Evolutionary conservation across 2,329 filamentous ascomycete genomes (phyloP).

Genomic region (Venturia effusa): DNA sequence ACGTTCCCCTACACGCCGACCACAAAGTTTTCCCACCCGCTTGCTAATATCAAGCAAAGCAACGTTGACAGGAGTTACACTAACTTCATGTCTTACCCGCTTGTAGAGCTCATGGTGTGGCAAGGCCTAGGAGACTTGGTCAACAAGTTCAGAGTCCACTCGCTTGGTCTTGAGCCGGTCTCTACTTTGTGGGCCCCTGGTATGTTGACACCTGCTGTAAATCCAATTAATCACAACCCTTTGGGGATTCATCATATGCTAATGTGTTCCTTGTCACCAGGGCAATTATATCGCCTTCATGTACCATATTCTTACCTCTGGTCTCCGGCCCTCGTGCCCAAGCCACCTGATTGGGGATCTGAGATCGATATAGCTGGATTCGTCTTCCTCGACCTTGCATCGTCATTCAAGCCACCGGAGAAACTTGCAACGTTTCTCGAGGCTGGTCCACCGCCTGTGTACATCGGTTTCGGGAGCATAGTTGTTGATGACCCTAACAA

Average conservation of each 20-base stretch:
- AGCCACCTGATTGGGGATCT: constrained; percentile 33
- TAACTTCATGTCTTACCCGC: constrained; percentile 72
- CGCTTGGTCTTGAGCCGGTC: constrained; percentile 64
- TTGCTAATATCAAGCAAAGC: constrained; percentile 69
- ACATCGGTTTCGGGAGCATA: constrained; percentile 32
- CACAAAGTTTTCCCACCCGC: constrained; percentile 72
- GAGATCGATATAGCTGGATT: constrained; percentile 24
- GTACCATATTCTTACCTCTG: constrained; percentile 67
- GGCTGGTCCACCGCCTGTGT: constrained; percentile 34
- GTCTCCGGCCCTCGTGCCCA: constrained; percentile 33
- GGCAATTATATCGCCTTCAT: constrained; percentile 42
- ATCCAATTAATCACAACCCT: constrained; percentile 65
- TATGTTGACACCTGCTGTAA: not conserved
- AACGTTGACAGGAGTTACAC: constrained; percentile 67
- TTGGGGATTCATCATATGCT: constrained; percentile 59
- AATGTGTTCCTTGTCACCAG: constrained; percentile 22
- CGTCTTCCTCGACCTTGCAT: constrained; percentile 24
- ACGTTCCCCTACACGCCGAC: constrained; percentile 91
- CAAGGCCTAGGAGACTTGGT: constrained; percentile 85
- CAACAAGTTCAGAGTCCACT: constrained; percentile 70
- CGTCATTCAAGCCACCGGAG: constrained; percentile 22
- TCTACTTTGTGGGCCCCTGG: constrained; percentile 71
- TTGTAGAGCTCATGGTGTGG: constrained; percentile 90
- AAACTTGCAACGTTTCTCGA: constrained; percentile 39
- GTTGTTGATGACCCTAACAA: constrained; percentile 31